These are phyloP conservation scores for Nicotiana undulata DNA, from an alignment of 257 asterid genomes.

Conservation along the genomic window DNA sequence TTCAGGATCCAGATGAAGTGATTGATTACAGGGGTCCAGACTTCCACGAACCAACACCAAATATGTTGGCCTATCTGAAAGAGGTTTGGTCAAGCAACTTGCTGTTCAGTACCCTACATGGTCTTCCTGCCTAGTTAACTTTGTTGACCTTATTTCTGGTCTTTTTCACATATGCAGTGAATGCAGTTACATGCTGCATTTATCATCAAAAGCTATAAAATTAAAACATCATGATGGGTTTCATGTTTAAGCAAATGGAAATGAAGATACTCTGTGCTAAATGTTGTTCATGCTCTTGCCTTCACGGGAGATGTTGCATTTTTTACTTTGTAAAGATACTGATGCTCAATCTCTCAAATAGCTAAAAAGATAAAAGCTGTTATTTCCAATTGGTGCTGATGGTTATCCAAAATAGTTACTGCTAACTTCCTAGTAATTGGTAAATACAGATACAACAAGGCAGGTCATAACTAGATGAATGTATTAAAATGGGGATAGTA, in stretches of 20 bases:
- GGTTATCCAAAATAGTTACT: background rate
- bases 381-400: background rate
- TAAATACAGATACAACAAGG: too few relatives aligned
- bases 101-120: background rate
- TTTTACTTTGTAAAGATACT: background rate
- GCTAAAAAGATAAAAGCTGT: background rate
- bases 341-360: conserved; percentile 1
- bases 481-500: too few relatives aligned
- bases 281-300: background rate
- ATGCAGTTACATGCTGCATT: background rate
- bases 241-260: background rate
- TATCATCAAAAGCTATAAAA: background rate
- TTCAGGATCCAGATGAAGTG: conserved; percentile 93
- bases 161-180: background rate
- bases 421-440: too few relatives aligned
- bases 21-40: conserved; percentile 95
- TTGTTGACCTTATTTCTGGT: background rate
- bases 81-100: conserved; percentile 52
- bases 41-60: conserved; percentile 96
- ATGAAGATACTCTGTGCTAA: background rate
- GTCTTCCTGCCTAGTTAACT: background rate
- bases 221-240: background rate
- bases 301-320: background rate
- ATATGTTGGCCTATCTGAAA: conserved; percentile 80
- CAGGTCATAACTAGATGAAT: too few relatives aligned